Evolutionary conservation across 495 filamentous ascomycete species (phyloP), one percentile per base, ranked within the genome.

Genomic region (Daldinia bambusicola): DNA sequence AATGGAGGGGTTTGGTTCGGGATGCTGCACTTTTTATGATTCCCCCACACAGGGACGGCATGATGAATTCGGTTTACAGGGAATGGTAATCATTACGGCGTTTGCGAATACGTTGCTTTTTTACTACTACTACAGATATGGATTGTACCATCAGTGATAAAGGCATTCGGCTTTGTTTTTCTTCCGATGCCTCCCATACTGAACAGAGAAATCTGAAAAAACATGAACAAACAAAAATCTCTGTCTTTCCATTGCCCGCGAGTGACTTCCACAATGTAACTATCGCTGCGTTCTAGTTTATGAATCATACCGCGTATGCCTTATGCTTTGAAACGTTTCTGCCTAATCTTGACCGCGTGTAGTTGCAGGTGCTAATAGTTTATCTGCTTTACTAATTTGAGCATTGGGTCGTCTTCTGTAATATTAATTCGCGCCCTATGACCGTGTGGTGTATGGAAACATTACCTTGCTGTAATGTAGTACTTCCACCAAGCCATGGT

Each of bases 71-170:
- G 75, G 67, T 72, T 74, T 71, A 69, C 74, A 66, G 75, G 75
- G 73, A 77, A 59, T 69, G 75, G 48, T 78, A 74, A 79, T 77
- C 73, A 70, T 62, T 69, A 77, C 61, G 81, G 81, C 80, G 81
- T 84, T 84, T 71, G 48, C 74, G 57, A 62, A 71, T 78, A 79
- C 76, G 74, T 76, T 75, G 70, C 68, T 74, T 75, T 75, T 57
- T 26, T 26, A 26, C 26, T 26, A 3, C 26, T 26, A 26, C 26
- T 36, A 52, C 58, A 63, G 69, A 67, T 61, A 71, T 71, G 70
- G 67, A 55, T 74, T 77, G 75, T 77, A 77, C 75, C 51, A 77
- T 77, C 74, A 77, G 74, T 72, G 48, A 58, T 68, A 72, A 26
- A 26, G 43, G 56, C 56, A 41, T 62, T 40, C 10, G n/a, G 26